A percentile compares a stretch with the other conserved stretches of the same genome.
Conservation (phyloP, 129 eudicot species). For the Pittosporum tobira region DNA sequence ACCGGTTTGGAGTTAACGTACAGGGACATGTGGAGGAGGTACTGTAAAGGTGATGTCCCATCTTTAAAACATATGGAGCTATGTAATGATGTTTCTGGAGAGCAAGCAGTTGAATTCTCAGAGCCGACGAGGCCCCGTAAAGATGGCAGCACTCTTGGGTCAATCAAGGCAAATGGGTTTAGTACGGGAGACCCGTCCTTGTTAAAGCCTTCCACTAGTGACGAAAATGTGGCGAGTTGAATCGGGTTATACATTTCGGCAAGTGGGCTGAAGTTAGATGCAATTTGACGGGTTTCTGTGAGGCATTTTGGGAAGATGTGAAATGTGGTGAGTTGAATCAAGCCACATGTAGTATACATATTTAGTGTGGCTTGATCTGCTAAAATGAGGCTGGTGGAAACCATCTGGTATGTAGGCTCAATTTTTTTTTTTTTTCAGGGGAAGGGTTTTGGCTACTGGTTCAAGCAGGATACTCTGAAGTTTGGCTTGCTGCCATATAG, state of each 20-base stretch:
- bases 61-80: slow-evolving; percentile 51
- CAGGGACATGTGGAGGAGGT: slow-evolving; percentile 72
- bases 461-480: neutral
- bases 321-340: neutral
- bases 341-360: neutral
- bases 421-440: neutral
- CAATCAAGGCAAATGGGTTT: slow-evolving; percentile 51
- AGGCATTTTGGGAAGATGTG: neutral
- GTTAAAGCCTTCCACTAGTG: slow-evolving; percentile 17
- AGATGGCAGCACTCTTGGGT: slow-evolving; percentile 20
- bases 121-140: slow-evolving; percentile 19
- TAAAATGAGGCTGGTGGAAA: neutral
- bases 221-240: slow-evolving; percentile 36
- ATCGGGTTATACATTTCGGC: slow-evolving; percentile 19
- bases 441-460: neutral
- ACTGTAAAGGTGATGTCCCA: slow-evolving; percentile 78
- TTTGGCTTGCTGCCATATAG: neutral
- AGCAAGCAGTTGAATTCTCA: slow-evolving; percentile 4
- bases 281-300: neutral
- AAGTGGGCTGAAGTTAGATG: slow-evolving; percentile 20
- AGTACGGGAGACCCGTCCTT: slow-evolving; percentile 21
- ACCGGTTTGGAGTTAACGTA: slow-evolving; percentile 58
- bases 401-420: neutral
- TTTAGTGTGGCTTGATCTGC: neutral
- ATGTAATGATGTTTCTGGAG: slow-evolving; percentile 20